phyloP scores from a whole-genome alignment of 2,329 filamentous ascomycete genomes.

The Fusarium nisikadoi region DNA sequence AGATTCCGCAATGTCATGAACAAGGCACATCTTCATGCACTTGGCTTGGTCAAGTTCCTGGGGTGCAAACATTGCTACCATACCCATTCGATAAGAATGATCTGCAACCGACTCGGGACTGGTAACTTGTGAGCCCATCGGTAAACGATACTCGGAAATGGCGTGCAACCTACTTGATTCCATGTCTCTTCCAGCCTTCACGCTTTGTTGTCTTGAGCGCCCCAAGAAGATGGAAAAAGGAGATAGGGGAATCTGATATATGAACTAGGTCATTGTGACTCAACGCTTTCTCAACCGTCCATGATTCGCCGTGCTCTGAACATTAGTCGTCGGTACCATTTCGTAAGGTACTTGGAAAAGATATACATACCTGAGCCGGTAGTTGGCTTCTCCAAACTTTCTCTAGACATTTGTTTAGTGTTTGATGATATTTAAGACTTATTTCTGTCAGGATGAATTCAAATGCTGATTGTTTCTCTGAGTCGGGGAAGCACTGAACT shows the following conservation, averaged over 20 bases:
- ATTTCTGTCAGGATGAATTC: not conserved
- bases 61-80: constrained; percentile 92
- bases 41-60: constrained; percentile 76
- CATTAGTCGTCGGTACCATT: not conserved
- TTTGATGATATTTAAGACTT: not conserved
- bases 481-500: too few species aligned
- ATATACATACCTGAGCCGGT: not conserved
- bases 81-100: constrained; percentile 99
- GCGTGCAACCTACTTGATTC: constrained; percentile 60
- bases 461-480: not conserved
- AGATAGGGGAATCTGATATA: constrained; percentile 76
- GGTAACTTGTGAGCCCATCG: constrained; percentile 1
- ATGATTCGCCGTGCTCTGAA: constrained; percentile 43
- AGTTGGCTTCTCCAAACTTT: not conserved
- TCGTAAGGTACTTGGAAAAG: not conserved
- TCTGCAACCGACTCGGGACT: constrained; percentile 92
- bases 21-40: constrained; percentile 93
- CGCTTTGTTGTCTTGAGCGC: constrained; percentile 94
- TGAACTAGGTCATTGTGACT: constrained; percentile 64
- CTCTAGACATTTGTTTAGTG: constrained; percentile 5
- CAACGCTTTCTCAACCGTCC: constrained; percentile 71
- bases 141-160: not conserved
- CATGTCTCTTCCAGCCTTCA: constrained; percentile 93
- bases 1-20: constrained; percentile 97
- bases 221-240: constrained; percentile 94